A percentile compares a stretch with the other conserved stretches of the same genome.
Conservation (phyloP, 192 early-diverging fungal genomes). For the Pilaira anomala region DNA sequence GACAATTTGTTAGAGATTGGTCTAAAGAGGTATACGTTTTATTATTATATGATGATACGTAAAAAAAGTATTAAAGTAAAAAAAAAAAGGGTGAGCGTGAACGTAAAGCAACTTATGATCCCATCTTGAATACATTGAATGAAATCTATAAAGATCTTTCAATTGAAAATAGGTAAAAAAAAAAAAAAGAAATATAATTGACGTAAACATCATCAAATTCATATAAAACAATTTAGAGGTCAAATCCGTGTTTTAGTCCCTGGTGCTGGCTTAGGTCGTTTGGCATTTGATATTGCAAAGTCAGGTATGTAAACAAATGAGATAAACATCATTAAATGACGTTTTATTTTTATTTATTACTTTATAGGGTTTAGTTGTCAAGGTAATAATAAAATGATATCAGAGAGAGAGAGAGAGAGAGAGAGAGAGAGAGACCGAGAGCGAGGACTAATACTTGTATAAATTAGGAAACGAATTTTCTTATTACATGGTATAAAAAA, state of each 20-base stretch:
- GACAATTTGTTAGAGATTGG: constrained; percentile 97
- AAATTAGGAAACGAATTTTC: constrained; percentile 95
- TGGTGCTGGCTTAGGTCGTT: constrained; percentile 92
- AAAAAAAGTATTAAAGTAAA: neutral
- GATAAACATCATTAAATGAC: neutral
- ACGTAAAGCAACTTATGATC: constrained; percentile 74
- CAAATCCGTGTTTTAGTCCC: constrained; percentile 78
- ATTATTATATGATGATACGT: neutral
- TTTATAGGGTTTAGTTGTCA: constrained; percentile 66
- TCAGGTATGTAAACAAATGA: constrained; percentile 32
- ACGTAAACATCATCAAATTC: no score
- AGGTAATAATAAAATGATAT: constrained; percentile 46
- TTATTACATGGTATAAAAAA: constrained; percentile 78
- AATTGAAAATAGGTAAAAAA: constrained; percentile 3
- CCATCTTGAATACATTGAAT: constrained; percentile 74
- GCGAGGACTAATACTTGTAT: no score
- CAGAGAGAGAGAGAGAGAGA: no score
- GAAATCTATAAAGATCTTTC: constrained; percentile 47
- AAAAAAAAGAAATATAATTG: neutral
- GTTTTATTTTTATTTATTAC: neutral
- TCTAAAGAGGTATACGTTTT: constrained; percentile 30
- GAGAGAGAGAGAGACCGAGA: no score
- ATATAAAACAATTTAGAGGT: constrained; percentile 43
- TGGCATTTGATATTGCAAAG: constrained; percentile 89
- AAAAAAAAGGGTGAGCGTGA: constrained; percentile 67